These are phyloP conservation scores for Picea glauca DNA, from an alignment of 75 land plant genomes.

Conservation along the genomic window DNA sequence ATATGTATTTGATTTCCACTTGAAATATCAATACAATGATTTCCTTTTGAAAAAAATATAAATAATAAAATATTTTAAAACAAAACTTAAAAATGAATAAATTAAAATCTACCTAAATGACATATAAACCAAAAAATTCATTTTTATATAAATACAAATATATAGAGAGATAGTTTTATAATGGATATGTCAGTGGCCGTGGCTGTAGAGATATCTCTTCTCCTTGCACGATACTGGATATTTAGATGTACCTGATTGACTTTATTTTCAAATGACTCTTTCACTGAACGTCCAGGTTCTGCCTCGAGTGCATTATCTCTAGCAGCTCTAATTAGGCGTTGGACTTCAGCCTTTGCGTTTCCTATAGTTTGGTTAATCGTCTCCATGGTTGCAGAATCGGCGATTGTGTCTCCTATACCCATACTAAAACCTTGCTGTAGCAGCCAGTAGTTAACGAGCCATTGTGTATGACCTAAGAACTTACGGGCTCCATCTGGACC, in stretches of 20 bases:
- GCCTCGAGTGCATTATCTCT: slow-evolving; percentile 82
- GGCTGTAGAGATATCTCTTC: no score
- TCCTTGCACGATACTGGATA: no score
- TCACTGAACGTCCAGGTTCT: slow-evolving; percentile 96
- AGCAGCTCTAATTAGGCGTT: slow-evolving; percentile 66
- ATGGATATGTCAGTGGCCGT: no score
- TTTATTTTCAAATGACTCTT: slow-evolving; percentile 97
- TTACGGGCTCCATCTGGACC: slow-evolving; percentile 99
- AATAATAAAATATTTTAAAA: no score
- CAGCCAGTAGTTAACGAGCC: slow-evolving; percentile 99
- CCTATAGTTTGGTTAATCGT: slow-evolving; percentile 82
- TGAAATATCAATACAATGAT: no score
- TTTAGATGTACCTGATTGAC: slow-evolving; percentile 74
- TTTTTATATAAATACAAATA: no score
- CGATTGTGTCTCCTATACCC: slow-evolving; percentile 99
- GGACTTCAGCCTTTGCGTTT: slow-evolving; percentile 86
- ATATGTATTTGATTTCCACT: no score
- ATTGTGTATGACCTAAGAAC: slow-evolving; percentile 97
- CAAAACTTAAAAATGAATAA: no score
- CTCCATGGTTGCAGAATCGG: slow-evolving; percentile 92
- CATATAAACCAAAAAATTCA: no score
- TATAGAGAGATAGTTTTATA: no score
- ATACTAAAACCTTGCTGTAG: slow-evolving; percentile 93
- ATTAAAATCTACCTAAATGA: no score
- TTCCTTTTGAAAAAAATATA: no score